Percentiles rank a stretch among this genome's conserved stretches.
Evolutionary conservation across 306 rosid genomes (phyloP).

Genomic region (Glycyrrhiza uralensis): DNA sequence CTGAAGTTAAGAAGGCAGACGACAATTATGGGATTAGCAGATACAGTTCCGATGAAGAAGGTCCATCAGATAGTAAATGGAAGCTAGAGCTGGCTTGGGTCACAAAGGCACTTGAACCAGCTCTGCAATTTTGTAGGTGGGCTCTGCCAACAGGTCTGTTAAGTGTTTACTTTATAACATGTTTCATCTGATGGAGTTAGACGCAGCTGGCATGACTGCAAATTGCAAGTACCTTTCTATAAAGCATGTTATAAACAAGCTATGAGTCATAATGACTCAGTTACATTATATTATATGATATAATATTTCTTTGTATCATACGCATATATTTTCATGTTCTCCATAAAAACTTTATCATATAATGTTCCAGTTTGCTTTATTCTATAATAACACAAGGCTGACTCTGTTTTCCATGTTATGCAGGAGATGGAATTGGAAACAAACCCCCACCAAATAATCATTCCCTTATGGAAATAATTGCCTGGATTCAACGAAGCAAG

Average conservation of each 20-base stretch:
- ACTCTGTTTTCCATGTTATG: conserved; percentile 24
- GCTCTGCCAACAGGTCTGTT: conserved; percentile 86
- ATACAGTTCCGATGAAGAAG: conserved; percentile 51
- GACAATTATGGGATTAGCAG: conserved; percentile 32
- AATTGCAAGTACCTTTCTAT: conserved; percentile 16
- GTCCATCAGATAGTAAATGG: conserved; percentile 53
- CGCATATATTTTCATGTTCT: not conserved
- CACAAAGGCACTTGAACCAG: conserved; percentile 82
- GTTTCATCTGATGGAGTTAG: conserved; percentile 29
- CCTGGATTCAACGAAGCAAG: conserved; percentile 76
- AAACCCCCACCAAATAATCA: conserved; percentile 54
- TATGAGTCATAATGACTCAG: not conserved
- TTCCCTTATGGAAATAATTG: conserved; percentile 72
- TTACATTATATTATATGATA: not conserved
- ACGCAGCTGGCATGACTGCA: conserved; percentile 1
- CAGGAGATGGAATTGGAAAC: conserved; percentile 54
- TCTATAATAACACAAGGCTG: conserved; percentile 13
- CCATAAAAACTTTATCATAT: not conserved
- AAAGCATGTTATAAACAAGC: not conserved
- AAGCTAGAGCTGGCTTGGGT: conserved; percentile 84
- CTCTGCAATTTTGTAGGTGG: conserved; percentile 84
- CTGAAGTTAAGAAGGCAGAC: conserved; percentile 33
- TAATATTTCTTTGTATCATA: not conserved
- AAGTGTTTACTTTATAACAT: conserved; percentile 34
- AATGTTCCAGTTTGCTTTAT: conserved; percentile 9